Percentiles rank a stretch among this genome's conserved stretches.
phyloP scores from a whole-genome alignment of 495 filamentous ascomycete genomes.

The Hypoxylon fuscum region DNA sequence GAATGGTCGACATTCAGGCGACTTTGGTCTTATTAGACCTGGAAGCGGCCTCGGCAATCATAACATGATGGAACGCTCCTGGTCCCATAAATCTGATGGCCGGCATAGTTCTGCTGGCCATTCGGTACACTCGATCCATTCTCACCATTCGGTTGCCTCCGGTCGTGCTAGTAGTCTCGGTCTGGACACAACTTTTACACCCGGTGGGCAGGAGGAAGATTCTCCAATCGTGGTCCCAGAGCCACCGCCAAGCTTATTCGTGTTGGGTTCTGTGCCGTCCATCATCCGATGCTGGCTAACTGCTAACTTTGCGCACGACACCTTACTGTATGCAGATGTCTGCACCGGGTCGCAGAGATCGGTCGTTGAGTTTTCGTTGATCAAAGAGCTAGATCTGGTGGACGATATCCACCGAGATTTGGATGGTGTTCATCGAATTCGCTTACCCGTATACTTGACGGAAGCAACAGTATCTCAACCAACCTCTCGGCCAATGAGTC shows the following conservation, averaged over 20 bases:
- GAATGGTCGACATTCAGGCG: slow-evolving; percentile 78
- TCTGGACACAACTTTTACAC: slow-evolving; percentile 74
- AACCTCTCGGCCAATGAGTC: slow-evolving; percentile 75
- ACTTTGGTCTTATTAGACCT: slow-evolving; percentile 79
- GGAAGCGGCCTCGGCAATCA: slow-evolving; percentile 84
- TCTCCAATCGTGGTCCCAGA: slow-evolving; percentile 71
- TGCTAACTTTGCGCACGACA: slow-evolving; percentile 82
- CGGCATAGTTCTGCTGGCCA: slow-evolving; percentile 89
- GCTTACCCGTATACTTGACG: slow-evolving; percentile 84
- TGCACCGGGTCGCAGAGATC: slow-evolving; percentile 93
- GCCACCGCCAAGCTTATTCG: slow-evolving; percentile 83
- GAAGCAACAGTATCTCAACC: slow-evolving; percentile 85
- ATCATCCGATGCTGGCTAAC: slow-evolving; percentile 97
- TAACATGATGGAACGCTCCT: slow-evolving; percentile 84
- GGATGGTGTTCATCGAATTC: slow-evolving; percentile 71
- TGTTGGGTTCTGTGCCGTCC: slow-evolving; percentile 85
- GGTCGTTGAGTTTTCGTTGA: slow-evolving; percentile 73
- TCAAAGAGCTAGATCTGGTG: slow-evolving; percentile 75
- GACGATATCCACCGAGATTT: slow-evolving; percentile 70
- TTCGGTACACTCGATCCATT: slow-evolving; percentile 70
- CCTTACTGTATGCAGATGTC: slow-evolving; percentile 88
- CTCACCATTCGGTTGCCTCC: slow-evolving; percentile 66
- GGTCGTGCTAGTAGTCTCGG: slow-evolving; percentile 85
- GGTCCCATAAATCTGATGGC: slow-evolving; percentile 97
- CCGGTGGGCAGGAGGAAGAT: slow-evolving; percentile 67